These are phyloP conservation scores for Coemansia sp. DNA, from an alignment of 192 early-diverging fungal genomes.

Conservation along the genomic window DNA sequence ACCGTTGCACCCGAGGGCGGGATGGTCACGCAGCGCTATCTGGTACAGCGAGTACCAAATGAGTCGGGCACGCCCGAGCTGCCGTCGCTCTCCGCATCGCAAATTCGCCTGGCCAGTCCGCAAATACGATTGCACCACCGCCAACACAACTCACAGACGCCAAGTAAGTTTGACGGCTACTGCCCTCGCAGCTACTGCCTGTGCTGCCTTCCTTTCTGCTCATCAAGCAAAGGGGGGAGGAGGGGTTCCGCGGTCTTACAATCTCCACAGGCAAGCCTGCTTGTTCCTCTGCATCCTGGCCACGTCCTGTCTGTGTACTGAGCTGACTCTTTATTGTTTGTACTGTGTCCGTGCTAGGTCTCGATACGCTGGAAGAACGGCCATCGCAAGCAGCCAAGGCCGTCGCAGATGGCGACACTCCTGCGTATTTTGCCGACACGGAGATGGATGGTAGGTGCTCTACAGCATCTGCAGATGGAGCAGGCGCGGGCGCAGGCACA, in stretches of 20 bases:
- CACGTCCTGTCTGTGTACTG: too few species aligned
- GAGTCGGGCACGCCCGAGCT: slow-evolving; percentile 6
- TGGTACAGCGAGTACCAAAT: slow-evolving; percentile 28
- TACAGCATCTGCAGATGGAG: not conserved
- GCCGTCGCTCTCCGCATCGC: slow-evolving; percentile 11
- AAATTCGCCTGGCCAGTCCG: slow-evolving; percentile 41
- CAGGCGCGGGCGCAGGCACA: not conserved
- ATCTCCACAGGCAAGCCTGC: too few species aligned
- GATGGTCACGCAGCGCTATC: slow-evolving; percentile 27
- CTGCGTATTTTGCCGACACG: slow-evolving; percentile 33
- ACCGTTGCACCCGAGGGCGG: slow-evolving; percentile 2
- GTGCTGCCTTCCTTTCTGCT: not conserved
- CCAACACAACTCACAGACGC: slow-evolving; percentile 9
- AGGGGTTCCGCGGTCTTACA: not conserved
- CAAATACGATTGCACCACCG: slow-evolving; percentile 19
- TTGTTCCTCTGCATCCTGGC: too few species aligned
- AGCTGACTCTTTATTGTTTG: not conserved
- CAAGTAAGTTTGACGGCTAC: slow-evolving; percentile 23
- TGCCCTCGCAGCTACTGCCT: not conserved
- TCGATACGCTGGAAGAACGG: slow-evolving; percentile 12
- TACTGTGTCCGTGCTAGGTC: not conserved
- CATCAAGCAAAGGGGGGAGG: too few species aligned
- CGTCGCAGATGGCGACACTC: slow-evolving; percentile 9
- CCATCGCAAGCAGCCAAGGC: slow-evolving; percentile 2
- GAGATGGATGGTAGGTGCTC: slow-evolving; percentile 32